Conservation (phyloP, 2,329 filamentous ascomycete species). For the Pseudocercospora cruenta region DNA sequence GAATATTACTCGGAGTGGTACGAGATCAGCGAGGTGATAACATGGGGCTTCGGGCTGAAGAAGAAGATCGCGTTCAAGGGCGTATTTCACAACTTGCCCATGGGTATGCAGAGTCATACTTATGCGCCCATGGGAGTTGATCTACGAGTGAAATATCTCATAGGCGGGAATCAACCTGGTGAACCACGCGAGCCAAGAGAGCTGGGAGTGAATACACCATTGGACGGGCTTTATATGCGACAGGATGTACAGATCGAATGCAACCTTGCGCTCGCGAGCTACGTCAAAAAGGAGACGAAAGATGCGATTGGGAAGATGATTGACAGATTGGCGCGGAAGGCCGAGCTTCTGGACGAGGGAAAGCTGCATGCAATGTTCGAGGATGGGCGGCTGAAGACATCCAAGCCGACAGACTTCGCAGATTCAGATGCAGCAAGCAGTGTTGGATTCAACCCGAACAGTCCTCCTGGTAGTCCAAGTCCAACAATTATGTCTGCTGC, state of each 20-base stretch:
- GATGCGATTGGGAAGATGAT: conserved; percentile 70
- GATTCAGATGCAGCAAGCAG: conserved; percentile 17
- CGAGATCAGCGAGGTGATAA: conserved; percentile 70
- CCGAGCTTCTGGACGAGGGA: conserved; percentile 65
- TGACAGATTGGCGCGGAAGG: conserved; percentile 70
- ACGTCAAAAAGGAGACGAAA: conserved; percentile 70
- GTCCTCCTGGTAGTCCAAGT: conserved; percentile 27
- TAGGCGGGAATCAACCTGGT: conserved; percentile 70
- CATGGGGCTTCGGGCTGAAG: conserved; percentile 68
- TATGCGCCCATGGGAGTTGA: conserved; percentile 70
- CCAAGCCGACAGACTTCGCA: conserved; percentile 52
- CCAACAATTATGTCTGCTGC: conserved; percentile 19
- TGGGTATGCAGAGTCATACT: conserved; percentile 72
- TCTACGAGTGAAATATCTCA: conserved; percentile 68
- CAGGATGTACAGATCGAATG: conserved; percentile 73
- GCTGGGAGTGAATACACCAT: conserved; percentile 66
- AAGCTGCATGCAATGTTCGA: conserved; percentile 69
- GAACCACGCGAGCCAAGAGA: conserved; percentile 66
- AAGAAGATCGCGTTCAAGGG: conserved; percentile 70
- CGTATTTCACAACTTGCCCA: conserved; percentile 73
- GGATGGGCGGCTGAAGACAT: conserved; percentile 64
- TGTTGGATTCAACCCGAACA: conserved; percentile 14
- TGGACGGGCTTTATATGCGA: conserved; percentile 68
- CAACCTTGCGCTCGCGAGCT: conserved; percentile 63
- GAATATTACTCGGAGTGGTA: conserved; percentile 77